A percentile compares a stretch with the other conserved stretches of the same genome.
These are phyloP conservation scores for Umbelopsis isabellina DNA, from an alignment of 192 early-diverging fungal species.

Conservation along the genomic window DNA sequence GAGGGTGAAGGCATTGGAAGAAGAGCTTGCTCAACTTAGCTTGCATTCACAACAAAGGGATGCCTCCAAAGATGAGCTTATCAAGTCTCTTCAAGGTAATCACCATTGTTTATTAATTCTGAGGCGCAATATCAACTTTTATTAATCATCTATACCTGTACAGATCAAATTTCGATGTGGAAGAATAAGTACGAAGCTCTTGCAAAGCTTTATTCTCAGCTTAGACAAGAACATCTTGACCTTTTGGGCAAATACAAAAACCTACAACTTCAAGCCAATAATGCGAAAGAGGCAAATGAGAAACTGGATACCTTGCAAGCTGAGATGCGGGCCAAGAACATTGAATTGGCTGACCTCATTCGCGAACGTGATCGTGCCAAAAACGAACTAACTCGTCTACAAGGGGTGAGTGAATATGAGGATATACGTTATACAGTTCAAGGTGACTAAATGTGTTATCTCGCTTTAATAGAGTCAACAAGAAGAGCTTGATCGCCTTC, in stretches of 20 bases:
- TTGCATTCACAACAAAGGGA: slow-evolving; percentile 72
- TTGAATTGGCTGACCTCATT: slow-evolving; percentile 85
- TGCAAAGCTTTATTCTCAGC: slow-evolving; percentile 96
- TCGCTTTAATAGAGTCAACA: slow-evolving; percentile 64
- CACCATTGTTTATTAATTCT: not conserved
- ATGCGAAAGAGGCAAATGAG: slow-evolving; percentile 81
- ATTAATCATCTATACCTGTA: not conserved
- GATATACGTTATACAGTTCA: not conserved
- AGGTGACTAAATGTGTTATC: not conserved
- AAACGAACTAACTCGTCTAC: slow-evolving; percentile 78
- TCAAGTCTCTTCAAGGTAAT: slow-evolving; percentile 78
- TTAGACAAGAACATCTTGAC: slow-evolving; percentile 95
- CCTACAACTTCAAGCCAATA: slow-evolving; percentile 78
- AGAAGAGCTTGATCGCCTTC: slow-evolving; percentile 80
- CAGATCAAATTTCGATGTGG: slow-evolving; percentile 94
- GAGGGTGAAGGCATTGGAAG: slow-evolving; percentile 85
- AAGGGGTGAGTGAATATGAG: slow-evolving; percentile 38
- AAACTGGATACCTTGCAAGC: slow-evolving; percentile 81
- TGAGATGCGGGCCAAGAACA: slow-evolving; percentile 71
- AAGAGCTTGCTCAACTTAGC: slow-evolving; percentile 77
- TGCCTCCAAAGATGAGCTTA: slow-evolving; percentile 82
- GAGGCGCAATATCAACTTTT: not conserved
- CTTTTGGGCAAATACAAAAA: slow-evolving; percentile 90
- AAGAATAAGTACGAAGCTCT: slow-evolving; percentile 97
- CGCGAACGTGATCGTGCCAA: slow-evolving; percentile 86